Percentiles rank a stretch among this genome's conserved stretches.
Evolutionary conservation across 192 early-diverging fungal genomes (phyloP).

Genomic region (Coemansia sp.): DNA sequence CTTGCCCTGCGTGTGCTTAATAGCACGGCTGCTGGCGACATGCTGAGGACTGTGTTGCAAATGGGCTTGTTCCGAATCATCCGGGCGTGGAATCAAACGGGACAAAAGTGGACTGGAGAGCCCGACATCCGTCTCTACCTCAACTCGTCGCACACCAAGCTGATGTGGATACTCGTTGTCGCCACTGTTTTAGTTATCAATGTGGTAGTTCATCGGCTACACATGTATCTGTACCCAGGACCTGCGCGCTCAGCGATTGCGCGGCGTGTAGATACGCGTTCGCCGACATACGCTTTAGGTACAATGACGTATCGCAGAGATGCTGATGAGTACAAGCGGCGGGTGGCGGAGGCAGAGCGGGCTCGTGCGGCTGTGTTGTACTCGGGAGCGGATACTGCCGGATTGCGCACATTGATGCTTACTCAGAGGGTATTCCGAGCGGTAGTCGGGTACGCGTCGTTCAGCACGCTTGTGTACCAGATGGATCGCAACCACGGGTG

Average conservation of each 20-base stretch:
- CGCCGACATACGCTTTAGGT: neutral
- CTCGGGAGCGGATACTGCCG: constrained; percentile 4
- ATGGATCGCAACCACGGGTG: constrained; percentile 42
- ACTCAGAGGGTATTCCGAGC: constrained; percentile 24
- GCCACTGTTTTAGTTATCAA: constrained; percentile 12
- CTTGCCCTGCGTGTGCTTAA: constrained; percentile 46
- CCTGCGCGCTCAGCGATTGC: neutral
- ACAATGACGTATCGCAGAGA: constrained; percentile 8
- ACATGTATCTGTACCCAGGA: constrained; percentile 11
- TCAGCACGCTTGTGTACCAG: constrained; percentile 40
- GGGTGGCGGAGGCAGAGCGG: neutral
- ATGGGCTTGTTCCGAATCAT: constrained; percentile 44
- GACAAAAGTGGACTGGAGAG: constrained; percentile 46
- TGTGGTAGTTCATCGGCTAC: constrained; percentile 20
- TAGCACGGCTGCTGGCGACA: constrained; percentile 1
- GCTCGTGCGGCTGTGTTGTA: neutral
- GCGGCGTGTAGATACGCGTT: neutral
- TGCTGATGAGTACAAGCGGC: neutral
- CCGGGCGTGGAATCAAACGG: constrained; percentile 54
- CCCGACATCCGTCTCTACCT: constrained; percentile 41
- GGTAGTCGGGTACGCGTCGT: constrained; percentile 18
- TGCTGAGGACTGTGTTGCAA: constrained; percentile 23
- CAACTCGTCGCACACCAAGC: constrained; percentile 12
- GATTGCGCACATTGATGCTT: neutral
- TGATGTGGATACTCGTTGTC: constrained; percentile 38